Conservation (phyloP, 345 rosid species). For the Salix suchowensis region DNA sequence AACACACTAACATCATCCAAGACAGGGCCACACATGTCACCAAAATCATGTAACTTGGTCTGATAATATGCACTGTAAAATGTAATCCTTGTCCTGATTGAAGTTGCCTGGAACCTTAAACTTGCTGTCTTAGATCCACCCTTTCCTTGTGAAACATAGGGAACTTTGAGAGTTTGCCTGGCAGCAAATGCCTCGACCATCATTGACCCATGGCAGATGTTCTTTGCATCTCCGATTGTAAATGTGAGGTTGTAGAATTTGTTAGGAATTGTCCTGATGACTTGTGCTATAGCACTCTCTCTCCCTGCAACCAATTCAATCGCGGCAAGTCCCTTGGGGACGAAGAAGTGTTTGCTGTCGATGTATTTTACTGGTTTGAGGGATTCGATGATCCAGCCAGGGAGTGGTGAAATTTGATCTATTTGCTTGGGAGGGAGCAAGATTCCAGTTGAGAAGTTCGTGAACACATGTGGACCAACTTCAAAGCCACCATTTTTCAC, state of each 20-base stretch:
- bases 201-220: slow-evolving; percentile 80
- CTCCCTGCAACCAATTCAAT: slow-evolving; percentile 73
- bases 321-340: slow-evolving; percentile 57
- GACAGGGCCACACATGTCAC: slow-evolving; percentile 82
- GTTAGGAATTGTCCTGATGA: slow-evolving; percentile 50
- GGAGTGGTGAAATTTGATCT: slow-evolving; percentile 65
- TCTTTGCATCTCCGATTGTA: slow-evolving; percentile 64
- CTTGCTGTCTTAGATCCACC: slow-evolving; percentile 49
- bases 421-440: slow-evolving; percentile 52
- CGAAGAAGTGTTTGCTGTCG: slow-evolving; percentile 60
- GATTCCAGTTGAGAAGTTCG: slow-evolving; percentile 73
- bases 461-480: slow-evolving; percentile 71
- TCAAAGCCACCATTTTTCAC: slow-evolving; percentile 79
- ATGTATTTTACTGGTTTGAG: slow-evolving; percentile 74
- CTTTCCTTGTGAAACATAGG: slow-evolving; percentile 40
- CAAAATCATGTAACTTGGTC: slow-evolving; percentile 63
- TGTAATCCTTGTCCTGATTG: slow-evolving; percentile 57
- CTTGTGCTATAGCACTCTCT: slow-evolving; percentile 79
- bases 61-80: slow-evolving; percentile 73
- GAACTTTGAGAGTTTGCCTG: slow-evolving; percentile 33
- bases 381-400: slow-evolving; percentile 87
- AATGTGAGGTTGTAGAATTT: slow-evolving; percentile 52
- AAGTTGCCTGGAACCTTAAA: slow-evolving; percentile 42
- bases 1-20: slow-evolving; percentile 60
- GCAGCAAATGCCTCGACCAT: slow-evolving; percentile 76